phyloP scores from a whole-genome alignment of 495 filamentous ascomycete species.

The Talaromyces wortmannii region DNA sequence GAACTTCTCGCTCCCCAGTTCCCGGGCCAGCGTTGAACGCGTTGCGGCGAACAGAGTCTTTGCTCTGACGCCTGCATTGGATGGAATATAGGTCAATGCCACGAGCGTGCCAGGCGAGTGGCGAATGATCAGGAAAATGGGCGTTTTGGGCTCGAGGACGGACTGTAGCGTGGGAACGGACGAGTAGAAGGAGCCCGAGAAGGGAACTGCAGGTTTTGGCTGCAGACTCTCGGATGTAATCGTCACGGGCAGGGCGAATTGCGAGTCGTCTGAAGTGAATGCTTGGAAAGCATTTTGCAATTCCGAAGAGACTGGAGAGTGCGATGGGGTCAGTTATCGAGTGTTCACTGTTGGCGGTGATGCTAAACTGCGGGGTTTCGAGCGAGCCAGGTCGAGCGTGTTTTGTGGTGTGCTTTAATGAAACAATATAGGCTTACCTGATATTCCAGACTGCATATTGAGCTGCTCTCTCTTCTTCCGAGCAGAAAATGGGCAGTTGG shows the following conservation, averaged over 20 bases:
- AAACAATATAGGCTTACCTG: slow-evolving; percentile 42
- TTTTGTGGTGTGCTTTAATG: too few species aligned
- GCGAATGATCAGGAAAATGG: slow-evolving; percentile 81
- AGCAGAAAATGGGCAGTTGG: neutral
- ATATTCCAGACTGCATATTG: slow-evolving; percentile 82
- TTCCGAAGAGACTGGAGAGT: slow-evolving; percentile 66
- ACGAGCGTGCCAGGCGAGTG: slow-evolving; percentile 47
- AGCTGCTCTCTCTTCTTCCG: neutral
- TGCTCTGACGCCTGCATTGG: slow-evolving; percentile 79
- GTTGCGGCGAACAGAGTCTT: slow-evolving; percentile 96
- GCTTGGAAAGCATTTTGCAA: slow-evolving; percentile 75
- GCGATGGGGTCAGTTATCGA: neutral
- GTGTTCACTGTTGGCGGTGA: neutral
- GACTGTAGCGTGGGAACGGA: slow-evolving; percentile 57
- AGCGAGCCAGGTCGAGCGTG: neutral
- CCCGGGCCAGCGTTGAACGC: slow-evolving; percentile 72
- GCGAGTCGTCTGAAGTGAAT: slow-evolving; percentile 54
- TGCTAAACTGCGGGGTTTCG: slow-evolving; percentile 4
- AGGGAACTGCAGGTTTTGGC: slow-evolving; percentile 53
- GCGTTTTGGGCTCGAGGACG: slow-evolving; percentile 63
- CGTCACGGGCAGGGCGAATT: slow-evolving; percentile 75
- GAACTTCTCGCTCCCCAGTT: slow-evolving; percentile 88
- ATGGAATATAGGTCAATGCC: slow-evolving; percentile 86
- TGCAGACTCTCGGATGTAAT: slow-evolving; percentile 71
- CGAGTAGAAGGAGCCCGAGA: slow-evolving; percentile 53